phyloP scores from a whole-genome alignment of 2,329 filamentous ascomycete species.

The Pestalotiopsis sp. region DNA sequence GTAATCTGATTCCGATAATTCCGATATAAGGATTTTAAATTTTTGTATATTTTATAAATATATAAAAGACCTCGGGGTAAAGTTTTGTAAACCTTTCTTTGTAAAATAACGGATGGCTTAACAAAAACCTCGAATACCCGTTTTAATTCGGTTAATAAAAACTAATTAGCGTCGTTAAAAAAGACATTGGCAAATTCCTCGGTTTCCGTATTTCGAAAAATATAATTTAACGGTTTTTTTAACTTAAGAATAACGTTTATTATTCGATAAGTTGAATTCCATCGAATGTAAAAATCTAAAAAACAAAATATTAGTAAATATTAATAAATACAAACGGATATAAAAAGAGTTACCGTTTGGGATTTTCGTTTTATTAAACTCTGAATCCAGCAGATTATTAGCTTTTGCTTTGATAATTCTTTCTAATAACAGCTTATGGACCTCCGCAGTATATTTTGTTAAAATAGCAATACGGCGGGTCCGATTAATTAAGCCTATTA shows the following conservation, averaged over 20 bases:
- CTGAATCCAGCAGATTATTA: not conserved
- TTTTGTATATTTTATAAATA: conserved; percentile 5
- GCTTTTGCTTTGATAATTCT: not conserved
- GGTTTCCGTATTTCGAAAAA: not conserved
- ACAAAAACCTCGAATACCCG: not conserved
- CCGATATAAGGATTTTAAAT: not conserved
- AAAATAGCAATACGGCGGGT: no score
- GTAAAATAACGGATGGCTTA: not conserved
- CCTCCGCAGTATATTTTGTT: no score
- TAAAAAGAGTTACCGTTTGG: not conserved
- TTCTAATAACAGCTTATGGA: no score
- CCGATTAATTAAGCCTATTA: no score
- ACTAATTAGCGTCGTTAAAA: not conserved
- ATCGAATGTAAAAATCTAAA: conserved; percentile 1
- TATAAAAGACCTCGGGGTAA: not conserved
- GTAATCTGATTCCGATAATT: not conserved
- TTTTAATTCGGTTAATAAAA: conserved; percentile 12
- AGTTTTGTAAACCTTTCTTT: not conserved
- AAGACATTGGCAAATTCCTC: not conserved
- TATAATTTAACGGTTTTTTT: not conserved
- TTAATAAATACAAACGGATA: no score
- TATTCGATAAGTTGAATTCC: no score
- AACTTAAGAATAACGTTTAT: no score
- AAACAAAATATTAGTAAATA: no score
- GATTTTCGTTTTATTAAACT: conserved; percentile 1